Evolutionary conservation across 192 early-diverging fungal genomes (phyloP), one percentile per base, ranked within the genome.

Genomic region (Umbelopsis vinacea): DNA sequence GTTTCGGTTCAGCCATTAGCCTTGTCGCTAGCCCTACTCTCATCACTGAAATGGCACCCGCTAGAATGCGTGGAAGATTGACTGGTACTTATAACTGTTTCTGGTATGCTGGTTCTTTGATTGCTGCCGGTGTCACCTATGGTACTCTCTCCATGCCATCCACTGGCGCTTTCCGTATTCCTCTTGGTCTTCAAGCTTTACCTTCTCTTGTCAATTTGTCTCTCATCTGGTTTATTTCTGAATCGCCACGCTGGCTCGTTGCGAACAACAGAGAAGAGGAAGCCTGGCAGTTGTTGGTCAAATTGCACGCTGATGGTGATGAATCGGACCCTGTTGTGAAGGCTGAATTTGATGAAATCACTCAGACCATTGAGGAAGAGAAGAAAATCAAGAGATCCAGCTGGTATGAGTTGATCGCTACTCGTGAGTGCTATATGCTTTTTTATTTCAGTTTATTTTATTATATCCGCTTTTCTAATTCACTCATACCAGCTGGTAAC

Each of bases 11-110:
- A 57, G 95, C 93, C 78, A 80, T 87, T 15, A 78, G 87, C 23
- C 82, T 84, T n/a, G 86, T 88, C 78, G 81, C 82, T 6, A 88
- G 90, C 0, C 85, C 88, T 15, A 73, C 89, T 22, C 77, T 60
- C 46, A 85, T 87, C 66, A 89, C 92, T 23, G 93, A 95, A 71
- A 89, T 93, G 9, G 88, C 93, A 8, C 91, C 91, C 7, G 76
- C 90, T 46, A 72, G 84, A 19, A 90, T 93, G 73, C 91, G 93
- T 73, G 93, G 93, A 29, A 87, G 90, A n/a, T 85, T 95, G 92
- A 91, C 78, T 46, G 82, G 74, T 40, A 66, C 85, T 81, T 15
- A 78, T 80, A 38, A 76, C 82, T 9, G 76, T 82, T 54, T 74
- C 76, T 46, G 84, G 89, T 38, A 86, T 87, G 67, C 74, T 83